Conservation (phyloP, 2,329 filamentous ascomycete genomes). For the Fusarium haematococcum region DNA sequence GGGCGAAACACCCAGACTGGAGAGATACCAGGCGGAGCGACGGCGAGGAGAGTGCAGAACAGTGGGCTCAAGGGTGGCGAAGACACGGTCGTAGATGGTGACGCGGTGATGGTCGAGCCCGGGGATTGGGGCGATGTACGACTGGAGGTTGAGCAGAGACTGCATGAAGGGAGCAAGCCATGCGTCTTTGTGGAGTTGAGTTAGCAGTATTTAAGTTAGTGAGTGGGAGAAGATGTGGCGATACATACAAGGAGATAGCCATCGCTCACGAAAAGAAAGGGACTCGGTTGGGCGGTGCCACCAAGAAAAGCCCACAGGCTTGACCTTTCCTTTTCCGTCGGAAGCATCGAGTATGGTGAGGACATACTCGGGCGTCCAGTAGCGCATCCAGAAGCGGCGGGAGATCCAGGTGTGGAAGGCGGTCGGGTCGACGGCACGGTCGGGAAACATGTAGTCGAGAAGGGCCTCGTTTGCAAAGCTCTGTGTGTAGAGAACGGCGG, state of each 20-base stretch:
- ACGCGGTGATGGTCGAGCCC: conserved; percentile 34
- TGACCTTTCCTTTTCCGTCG: conserved; percentile 17
- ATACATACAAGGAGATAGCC: conserved; percentile 48
- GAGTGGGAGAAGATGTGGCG: not conserved
- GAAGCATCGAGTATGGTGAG: conserved; percentile 45
- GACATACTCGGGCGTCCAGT: conserved; percentile 49
- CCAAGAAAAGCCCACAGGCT: conserved; percentile 49
- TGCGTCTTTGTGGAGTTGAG: conserved; percentile 32
- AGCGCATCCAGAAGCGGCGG: conserved; percentile 47
- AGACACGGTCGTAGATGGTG: conserved; percentile 43
- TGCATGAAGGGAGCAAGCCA: conserved; percentile 48
- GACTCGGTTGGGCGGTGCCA: conserved; percentile 47
- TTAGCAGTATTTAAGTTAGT: not conserved
- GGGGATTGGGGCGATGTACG: conserved; percentile 41
- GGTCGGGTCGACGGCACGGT: conserved; percentile 32
- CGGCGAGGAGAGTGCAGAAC: conserved; percentile 46
- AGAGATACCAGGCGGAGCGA: conserved; percentile 51
- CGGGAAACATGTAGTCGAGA: conserved; percentile 49
- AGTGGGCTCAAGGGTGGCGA: conserved; percentile 40
- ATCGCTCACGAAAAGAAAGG: conserved; percentile 46
- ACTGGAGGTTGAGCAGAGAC: conserved; percentile 39
- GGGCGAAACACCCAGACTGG: conserved; percentile 49
- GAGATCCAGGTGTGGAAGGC: conserved; percentile 36
- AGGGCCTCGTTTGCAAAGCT: conserved; percentile 47
- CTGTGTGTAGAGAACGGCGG: conserved; percentile 44